Evolutionary conservation across 345 rosid genomes (phyloP), one percentile per base, ranked within the genome.

Genomic region (Psidium guajava): DNA sequence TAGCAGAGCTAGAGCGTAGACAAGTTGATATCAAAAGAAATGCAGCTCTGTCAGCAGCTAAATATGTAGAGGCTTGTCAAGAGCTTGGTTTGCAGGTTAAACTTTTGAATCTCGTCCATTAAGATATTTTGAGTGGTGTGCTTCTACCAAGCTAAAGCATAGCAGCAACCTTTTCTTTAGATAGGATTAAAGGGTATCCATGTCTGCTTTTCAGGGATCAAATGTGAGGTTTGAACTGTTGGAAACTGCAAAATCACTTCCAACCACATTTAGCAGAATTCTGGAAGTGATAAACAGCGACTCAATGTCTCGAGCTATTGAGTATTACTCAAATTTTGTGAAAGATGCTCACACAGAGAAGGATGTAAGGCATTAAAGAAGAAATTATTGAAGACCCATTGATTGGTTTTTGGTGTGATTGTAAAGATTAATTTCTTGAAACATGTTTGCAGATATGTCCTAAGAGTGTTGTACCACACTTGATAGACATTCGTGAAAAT

Each of bases 61-160:
- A 95, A 83, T 97, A 97, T 85, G 93, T 88, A 55, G 98, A 97
- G 87, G 98, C 99, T 88, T 95, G 97, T 88, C 97, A 95, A 85
- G 99, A 95, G 93, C 96, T 97, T 90, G 98, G 99, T 47, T 91
- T 97, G 93, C 97, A 94, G 98, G 98, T 96, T 84, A 42, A 25
- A 16, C 73, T 82, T 44, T 61, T 22, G 47, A 64, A 51, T 36
- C 81, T 28, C 28, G 73, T 22, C 36, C 27, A 55, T 58, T 82
- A 7, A 18, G 12, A 12, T 49, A 21, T 82, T 82, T 42, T 53
- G 58, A n/a, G 4, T 27, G 61, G 4, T 27, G 61, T 7, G 24
- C 54, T 69, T 69, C 47, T 18, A 69, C 77, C 47, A 69, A 69
- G 47, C 47, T 36, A 20, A 69, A 69, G 47, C 36, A 8, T 64